Percentiles rank a stretch among this genome's conserved stretches.
Conservation (phyloP, 306 rosid species). For the Datisca glomerata region DNA sequence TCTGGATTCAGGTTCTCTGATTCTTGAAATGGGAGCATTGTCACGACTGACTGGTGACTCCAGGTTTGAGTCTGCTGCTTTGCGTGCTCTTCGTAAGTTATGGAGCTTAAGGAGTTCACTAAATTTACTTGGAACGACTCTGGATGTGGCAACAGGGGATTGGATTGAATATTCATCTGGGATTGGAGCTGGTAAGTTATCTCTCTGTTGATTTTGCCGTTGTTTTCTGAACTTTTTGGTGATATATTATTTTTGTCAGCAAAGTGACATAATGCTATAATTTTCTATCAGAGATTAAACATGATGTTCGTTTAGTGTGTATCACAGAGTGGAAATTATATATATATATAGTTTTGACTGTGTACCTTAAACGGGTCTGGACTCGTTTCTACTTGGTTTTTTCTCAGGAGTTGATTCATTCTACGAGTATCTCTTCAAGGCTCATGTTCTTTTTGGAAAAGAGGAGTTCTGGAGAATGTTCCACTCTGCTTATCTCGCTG, state of each 20-base stretch:
- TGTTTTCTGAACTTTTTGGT: conserved; percentile 2
- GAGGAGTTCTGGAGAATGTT: conserved; percentile 59
- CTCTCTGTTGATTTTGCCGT: not conserved
- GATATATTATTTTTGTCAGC: too few species aligned
- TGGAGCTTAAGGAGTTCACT: conserved; percentile 93
- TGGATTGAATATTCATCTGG: conserved; percentile 92
- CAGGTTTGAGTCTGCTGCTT: conserved; percentile 69
- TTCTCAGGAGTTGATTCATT: conserved; percentile 93
- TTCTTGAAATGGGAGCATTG: conserved; percentile 98
- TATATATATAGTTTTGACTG: conserved; percentile 10
- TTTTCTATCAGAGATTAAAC: conserved; percentile 7
- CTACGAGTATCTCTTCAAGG: conserved; percentile 90
- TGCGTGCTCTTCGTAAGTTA: conserved; percentile 76
- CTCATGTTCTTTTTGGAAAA: conserved; percentile 64
- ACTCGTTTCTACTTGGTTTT: conserved; percentile 24
- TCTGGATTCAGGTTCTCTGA: conserved; percentile 65
- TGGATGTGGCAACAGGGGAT: conserved; percentile 75
- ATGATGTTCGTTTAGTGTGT: too few species aligned
- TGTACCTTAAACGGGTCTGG: too few species aligned
- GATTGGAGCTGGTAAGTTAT: conserved; percentile 83
- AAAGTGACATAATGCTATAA: too few species aligned
- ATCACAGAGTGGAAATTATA: too few species aligned
- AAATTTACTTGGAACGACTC: conserved; percentile 84
- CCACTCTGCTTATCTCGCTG: conserved; percentile 43
- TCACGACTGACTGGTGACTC: conserved; percentile 85